These are phyloP conservation scores for Botryosphaeria dothidea DNA, from an alignment of 2,329 filamentous ascomycete species.

Conservation along the genomic window DNA sequence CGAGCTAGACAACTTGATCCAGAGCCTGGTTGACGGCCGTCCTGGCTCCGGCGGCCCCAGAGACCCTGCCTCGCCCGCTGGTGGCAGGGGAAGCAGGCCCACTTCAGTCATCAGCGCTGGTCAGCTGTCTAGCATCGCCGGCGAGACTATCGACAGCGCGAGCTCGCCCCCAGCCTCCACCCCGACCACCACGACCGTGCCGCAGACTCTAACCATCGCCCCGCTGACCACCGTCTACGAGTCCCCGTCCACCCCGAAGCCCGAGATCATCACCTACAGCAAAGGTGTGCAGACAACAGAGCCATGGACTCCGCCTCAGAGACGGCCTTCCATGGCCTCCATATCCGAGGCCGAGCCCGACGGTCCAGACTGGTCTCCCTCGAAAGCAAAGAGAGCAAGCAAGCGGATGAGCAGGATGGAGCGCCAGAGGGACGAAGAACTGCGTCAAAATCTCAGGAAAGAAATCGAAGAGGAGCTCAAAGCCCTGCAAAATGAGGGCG, in stretches of 20 bases:
- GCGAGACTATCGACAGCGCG: constrained; percentile 53
- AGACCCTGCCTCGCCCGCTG: constrained; percentile 40
- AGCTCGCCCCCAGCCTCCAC: constrained; percentile 42
- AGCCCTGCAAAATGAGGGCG: constrained; percentile 55
- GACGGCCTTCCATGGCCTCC: constrained; percentile 44
- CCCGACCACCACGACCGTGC: constrained; percentile 49
- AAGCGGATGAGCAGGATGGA: constrained; percentile 79
- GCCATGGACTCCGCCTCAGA: constrained; percentile 62
- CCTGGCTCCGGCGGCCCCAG: constrained; percentile 67
- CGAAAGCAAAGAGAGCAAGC: constrained; percentile 55
- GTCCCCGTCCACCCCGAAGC: constrained; percentile 68
- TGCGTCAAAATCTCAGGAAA: constrained; percentile 77
- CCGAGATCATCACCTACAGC: constrained; percentile 91
- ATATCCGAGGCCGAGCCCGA: constrained; percentile 56
- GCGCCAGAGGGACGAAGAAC: constrained; percentile 82
- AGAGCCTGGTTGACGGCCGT: constrained; percentile 76
- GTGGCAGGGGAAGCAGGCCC: constrained; percentile 67
- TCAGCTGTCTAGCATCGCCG: constrained; percentile 63
- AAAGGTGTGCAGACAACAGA: constrained; percentile 92
- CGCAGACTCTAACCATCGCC: constrained; percentile 73
- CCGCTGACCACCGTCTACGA: constrained; percentile 79
- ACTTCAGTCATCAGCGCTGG: constrained; percentile 83
- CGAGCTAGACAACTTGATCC: constrained; percentile 81
- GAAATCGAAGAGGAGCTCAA: constrained; percentile 93
- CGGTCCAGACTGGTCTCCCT: constrained; percentile 57